Evolutionary conservation across 352 stramenopile species (phyloP), one percentile per base, ranked within the genome.

Genomic region (Phytophthora cryptogea): DNA sequence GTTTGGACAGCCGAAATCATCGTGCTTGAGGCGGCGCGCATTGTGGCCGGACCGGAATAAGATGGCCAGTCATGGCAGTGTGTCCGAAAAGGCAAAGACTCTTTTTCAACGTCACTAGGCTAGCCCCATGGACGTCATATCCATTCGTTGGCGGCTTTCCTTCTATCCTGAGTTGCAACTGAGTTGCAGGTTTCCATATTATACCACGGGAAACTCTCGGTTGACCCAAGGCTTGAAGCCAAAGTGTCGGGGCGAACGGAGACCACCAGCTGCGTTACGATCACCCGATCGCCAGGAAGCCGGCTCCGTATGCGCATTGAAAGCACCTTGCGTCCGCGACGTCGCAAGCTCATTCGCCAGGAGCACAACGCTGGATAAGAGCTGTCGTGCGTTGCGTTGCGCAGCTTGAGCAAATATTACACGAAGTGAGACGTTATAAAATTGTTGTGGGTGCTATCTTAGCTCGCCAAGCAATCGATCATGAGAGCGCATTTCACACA

Each of bases 1-100:
- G 33, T 4, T 6, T 36, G 44, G 54, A 63, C 54, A 63, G 54
- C 45, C 36, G 17, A 54, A 54, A 54, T 54, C 47, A 54, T 46
- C 11, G 11, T 3, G 20, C 20, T 23, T 23, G 20, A 23, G 7
- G 20, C 20, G 20, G 20, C 20, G 20, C 20, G 20, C 20, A 23
- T 23, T 23, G 20, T 23, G 20, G 20, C 20, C 4, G 46, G 17
- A 14, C 10, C 33, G 11, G 32, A 43, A 54, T 54, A 54, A 54
- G 46, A 42, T 54, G 31, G 48, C 23, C 48, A 46, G 33, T 55
- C 35, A 43, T 7, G 13, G 11, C 33, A 39, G n/a, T n/a, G 27
- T 50, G 44, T 28, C 9, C 8, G 31, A 31, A 53, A 53, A 11
- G 9, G 10, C 20, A 23, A 23, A 23, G 16, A 5, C 10, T 16